phyloP scores from a whole-genome alignment of 148 eudicot species.

The Fallopia convolvulus region DNA sequence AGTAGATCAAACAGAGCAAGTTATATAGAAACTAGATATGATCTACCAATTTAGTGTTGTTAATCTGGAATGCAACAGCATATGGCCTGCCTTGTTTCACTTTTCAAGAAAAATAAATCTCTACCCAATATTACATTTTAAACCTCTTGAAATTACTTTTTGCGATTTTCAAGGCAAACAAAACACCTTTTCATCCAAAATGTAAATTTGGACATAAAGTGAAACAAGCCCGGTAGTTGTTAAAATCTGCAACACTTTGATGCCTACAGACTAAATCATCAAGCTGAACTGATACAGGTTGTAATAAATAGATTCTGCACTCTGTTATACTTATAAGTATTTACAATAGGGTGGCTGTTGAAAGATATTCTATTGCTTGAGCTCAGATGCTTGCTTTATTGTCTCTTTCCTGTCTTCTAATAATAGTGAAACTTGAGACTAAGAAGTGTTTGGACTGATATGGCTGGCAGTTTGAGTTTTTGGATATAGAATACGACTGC shows the following conservation, averaged over 20 bases:
- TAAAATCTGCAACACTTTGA: background rate
- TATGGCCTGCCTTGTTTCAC: too few relatives aligned
- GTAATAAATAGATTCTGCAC: too few relatives aligned
- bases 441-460: background rate
- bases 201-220: too few relatives aligned
- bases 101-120: too few relatives aligned
- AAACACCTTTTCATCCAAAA: too few relatives aligned
- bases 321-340: too few relatives aligned
- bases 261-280: background rate
- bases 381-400: background rate
- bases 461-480: background rate
- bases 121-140: too few relatives aligned
- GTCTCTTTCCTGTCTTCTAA: background rate
- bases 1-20: background rate
- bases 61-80: background rate
- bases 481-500: background rate
- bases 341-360: background rate
- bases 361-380: background rate
- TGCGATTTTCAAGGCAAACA: too few relatives aligned
- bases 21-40: background rate
- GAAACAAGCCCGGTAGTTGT: background rate
- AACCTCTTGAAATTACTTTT: too few relatives aligned
- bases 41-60: background rate
- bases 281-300: background rate
- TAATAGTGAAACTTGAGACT: background rate